Base-by-base conservation (phyloP, 2,329 filamentous ascomycete species). In the Graphilbum ipis-grandicollis region DNA sequence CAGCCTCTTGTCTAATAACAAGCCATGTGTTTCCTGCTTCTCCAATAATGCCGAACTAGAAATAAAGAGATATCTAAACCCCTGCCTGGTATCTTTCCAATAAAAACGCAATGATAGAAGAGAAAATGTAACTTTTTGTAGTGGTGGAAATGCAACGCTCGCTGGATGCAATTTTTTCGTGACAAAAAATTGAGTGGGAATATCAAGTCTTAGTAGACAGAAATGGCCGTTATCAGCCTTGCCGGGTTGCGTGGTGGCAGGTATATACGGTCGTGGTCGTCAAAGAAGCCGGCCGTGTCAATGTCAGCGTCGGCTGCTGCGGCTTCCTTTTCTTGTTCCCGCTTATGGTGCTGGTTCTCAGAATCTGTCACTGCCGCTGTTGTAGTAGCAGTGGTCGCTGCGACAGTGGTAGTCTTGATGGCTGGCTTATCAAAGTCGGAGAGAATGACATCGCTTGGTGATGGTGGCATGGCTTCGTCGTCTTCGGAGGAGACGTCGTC, bases 391-490 rank as follows among this genome's bases (percentile, higher is more conserved):
- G 19, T 29, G 19, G 15, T 5, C 13, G 28, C 22, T 5, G 10
- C 25, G 17, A 28, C n/a, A 43, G 47, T 50, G 54, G 50, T 48
- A 55, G 52, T 48, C 31, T 36, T 19, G 19, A 7, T 29, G 29
- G 31, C n/a, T 21, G 71, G 60, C 60, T 76, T 71, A 33, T 66
- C 59, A 50, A 83, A 79, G 30, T 65, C 57, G 41, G 71, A 62
- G 37, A 83, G 58, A 26, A 65, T 54, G 21, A 66, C 54, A 18
- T 63, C 60, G 31, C 71, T 69, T 28, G 78, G 78, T 42, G 77
- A 81, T 17, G 76, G 77, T 8, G 80, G 80, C 71, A 82, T 72
- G 34, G 65, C 59, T 46, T 81, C 75, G 56, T 85, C 79, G 48
- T 84, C 79, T 39, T n/a, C n/a, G n/a, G 73, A 76, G 2, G 71